These are phyloP conservation scores for Pseudocercospora macadamiae DNA, from an alignment of 2,329 filamentous ascomycete genomes.

Conservation along the genomic window DNA sequence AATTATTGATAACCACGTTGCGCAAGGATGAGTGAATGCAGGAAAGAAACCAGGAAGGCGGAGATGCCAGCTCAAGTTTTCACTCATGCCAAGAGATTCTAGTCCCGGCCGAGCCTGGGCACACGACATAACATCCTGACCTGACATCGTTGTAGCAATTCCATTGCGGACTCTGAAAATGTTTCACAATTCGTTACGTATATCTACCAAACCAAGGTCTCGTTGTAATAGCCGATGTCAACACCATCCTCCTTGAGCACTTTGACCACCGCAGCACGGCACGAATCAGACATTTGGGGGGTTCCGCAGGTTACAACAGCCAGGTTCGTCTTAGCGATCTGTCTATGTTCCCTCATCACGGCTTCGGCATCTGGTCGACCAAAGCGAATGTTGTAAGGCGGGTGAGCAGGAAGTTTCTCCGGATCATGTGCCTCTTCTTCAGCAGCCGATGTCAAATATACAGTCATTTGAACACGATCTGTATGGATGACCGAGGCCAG, in stretches of 20 bases:
- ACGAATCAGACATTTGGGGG: conserved; percentile 25
- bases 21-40: background rate
- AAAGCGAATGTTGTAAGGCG: conserved; percentile 15
- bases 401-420: conserved; percentile 7
- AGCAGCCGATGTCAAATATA: conserved; percentile 24
- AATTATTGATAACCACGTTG: background rate
- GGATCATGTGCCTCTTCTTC: conserved; percentile 10
- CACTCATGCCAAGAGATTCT: background rate
- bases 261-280: conserved; percentile 24
- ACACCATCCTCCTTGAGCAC: conserved; percentile 21
- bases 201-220: conserved; percentile 17
- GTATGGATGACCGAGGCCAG: conserved; percentile 14
- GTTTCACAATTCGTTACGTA: background rate
- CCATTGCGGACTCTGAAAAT: too few relatives aligned
- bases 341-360: conserved; percentile 23
- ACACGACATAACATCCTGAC: background rate
- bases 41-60: background rate
- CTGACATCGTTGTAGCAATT: too few relatives aligned
- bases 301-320: conserved; percentile 28
- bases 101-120: background rate
- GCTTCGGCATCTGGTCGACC: conserved; percentile 27
- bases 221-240: conserved; percentile 26
- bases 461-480: conserved; percentile 23
- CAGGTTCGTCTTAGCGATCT: conserved; percentile 16
- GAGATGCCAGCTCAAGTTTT: background rate